Evolutionary conservation across 257 asterid genomes (phyloP).

Genomic region (Primulina huaijiensis): DNA sequence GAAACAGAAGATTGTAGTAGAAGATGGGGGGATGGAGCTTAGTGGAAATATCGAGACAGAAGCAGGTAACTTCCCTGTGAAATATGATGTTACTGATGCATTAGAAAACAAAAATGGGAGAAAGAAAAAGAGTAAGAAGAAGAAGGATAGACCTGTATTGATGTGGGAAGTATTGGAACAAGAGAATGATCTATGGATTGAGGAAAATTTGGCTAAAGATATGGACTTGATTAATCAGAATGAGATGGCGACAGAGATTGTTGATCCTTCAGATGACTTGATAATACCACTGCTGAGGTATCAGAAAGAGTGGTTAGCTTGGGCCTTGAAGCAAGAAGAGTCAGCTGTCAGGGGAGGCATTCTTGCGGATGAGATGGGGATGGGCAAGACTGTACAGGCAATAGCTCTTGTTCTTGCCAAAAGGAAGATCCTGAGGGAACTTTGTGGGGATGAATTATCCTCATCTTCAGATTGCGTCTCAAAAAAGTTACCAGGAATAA

Average conservation of each 20-base stretch:
- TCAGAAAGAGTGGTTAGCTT: conserved; percentile 95
- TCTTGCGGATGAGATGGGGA: conserved; percentile 98
- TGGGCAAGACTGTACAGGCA: conserved; percentile 97
- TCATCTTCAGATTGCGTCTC: conserved; percentile 52
- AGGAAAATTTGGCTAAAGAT: conserved; percentile 48
- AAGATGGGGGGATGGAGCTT: conserved; percentile 15
- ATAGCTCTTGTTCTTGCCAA: conserved; percentile 88
- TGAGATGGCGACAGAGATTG: conserved; percentile 52
- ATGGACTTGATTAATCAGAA: conserved; percentile 53
- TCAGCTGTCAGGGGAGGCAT: conserved; percentile 78
- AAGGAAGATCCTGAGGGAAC: conserved; percentile 43
- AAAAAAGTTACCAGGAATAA: conserved; percentile 48
- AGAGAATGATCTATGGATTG: conserved; percentile 66
- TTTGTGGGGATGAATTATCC: conserved; percentile 31
- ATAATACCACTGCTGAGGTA: conserved; percentile 73
- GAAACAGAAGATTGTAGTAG: conserved; percentile 24
- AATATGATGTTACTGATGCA: not conserved
- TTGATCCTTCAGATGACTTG: conserved; percentile 69
- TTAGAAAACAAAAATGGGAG: conserved; percentile 21
- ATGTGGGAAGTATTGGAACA: conserved; percentile 76
- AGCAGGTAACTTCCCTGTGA: not conserved
- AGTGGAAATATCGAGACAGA: conserved; percentile 16
- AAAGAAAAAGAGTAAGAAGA: conserved; percentile 48
- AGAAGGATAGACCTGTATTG: conserved; percentile 47
- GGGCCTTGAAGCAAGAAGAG: conserved; percentile 92